Conservation (phyloP, 2,329 filamentous ascomycete species). For the Cercospora zeae-maydis region DNA sequence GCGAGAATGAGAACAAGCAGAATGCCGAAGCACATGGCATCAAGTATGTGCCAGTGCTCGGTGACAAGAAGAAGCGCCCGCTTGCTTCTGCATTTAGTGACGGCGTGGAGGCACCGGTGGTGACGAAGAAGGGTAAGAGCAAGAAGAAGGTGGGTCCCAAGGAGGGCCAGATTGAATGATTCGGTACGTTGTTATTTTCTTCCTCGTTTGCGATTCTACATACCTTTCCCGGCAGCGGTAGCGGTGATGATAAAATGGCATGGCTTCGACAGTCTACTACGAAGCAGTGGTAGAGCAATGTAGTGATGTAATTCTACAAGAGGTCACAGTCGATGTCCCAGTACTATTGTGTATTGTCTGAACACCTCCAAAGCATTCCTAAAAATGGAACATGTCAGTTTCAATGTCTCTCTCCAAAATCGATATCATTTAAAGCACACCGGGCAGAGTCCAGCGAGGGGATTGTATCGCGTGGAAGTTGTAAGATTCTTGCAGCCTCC, state of each 20-base stretch:
- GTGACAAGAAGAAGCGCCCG: conserved; percentile 18
- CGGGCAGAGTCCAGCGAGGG: conserved; percentile 13
- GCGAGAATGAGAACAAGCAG: conserved; percentile 15
- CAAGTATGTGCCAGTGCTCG: conserved; percentile 16
- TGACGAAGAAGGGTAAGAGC: not conserved
- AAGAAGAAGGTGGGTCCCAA: not conserved
- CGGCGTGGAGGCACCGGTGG: not conserved
- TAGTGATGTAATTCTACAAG: conserved; percentile 8
- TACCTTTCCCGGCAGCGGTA: not conserved
- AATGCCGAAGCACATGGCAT: conserved; percentile 6
- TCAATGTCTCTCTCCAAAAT: not conserved
- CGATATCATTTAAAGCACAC: not conserved
- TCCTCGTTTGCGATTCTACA: not conserved
- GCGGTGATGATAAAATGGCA: not conserved
- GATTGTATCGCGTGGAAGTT: conserved; percentile 12
- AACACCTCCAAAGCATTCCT: conserved; percentile 12
- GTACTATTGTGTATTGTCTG: conserved; percentile 12
- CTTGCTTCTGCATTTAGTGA: not conserved
- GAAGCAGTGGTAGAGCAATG: not conserved
- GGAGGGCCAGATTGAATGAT: not conserved
- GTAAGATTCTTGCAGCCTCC: conserved; percentile 16
- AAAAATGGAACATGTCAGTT: not conserved
- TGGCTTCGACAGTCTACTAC: not conserved
- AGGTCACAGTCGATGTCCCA: conserved; percentile 19
- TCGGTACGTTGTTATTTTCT: not conserved